Base-by-base conservation (phyloP, 208 protist genomes). In the Leishmania braziliensis region DNA sequence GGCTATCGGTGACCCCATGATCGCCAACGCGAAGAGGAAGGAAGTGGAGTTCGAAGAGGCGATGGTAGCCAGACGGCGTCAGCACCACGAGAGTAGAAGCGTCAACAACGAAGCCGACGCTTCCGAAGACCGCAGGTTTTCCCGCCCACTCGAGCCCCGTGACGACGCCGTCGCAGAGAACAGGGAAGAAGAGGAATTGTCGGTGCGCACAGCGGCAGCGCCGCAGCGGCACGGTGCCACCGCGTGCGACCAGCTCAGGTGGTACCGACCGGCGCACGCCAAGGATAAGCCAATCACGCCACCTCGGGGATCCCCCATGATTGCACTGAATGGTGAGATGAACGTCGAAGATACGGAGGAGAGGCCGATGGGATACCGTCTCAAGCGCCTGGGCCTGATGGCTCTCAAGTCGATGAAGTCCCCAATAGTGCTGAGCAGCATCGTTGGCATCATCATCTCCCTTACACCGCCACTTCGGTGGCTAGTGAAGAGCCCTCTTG, bases 391-490 rank as follows among this genome's bases (percentile, higher is more conserved):
- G 68, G 51, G n/a, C 8, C 50, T 54, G 72, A 84, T 78, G 10
- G 36, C 86, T 4, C 20, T 78, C 36, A 70, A 80, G 54, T 77
- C 90, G 8, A 56, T 96, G 0, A 14, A 85, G 76, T 89, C 82
- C 9, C 93, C 90, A 16, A 82, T 88, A 4, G 86, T 96, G 43
- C 78, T 84, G 58, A 84, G 75, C 58, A 91, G 86, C 73, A 50
- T 96, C 53, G 70, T 88, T 70, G 89, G 85, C 73, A 79, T 96
- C 29, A n/a, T 87, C 62, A 90, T 96, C 80, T 90, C 90, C 6
- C 85, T 95, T 5, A 84, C 87, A 18, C 90, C 91, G 9, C 93
- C 91, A 63, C 82, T 96, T 73, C 90, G 88, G 48, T 95, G 91
- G 91, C 48, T 92, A 20, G 89, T 88, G 8, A 73, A 87, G 82